Conservation (phyloP, 164 flowering plant species). For the Sedum album region DNA sequence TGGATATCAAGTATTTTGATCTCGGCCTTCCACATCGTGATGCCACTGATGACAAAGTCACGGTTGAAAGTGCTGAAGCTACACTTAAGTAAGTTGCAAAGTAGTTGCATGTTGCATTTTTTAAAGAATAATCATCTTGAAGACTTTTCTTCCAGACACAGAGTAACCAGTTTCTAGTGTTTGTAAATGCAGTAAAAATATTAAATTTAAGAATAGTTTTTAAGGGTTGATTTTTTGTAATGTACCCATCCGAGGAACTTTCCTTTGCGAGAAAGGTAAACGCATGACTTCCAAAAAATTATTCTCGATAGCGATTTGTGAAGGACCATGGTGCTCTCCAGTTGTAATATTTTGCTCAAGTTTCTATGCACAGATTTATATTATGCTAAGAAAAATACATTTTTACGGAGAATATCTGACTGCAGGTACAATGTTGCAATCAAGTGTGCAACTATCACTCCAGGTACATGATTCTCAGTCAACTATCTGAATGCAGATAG, state of each 20-base stretch:
- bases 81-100: slow-evolving; percentile 66
- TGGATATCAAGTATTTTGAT: slow-evolving; percentile 88
- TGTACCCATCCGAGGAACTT: too few relatives aligned
- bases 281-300: too few relatives aligned
- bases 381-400: not conserved
- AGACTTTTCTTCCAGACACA: too few relatives aligned
- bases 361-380: not conserved
- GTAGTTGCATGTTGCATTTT: not conserved
- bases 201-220: too few relatives aligned
- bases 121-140: not conserved
- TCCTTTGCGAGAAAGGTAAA: too few relatives aligned
- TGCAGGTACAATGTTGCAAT: slow-evolving; percentile 95
- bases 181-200: too few relatives aligned
- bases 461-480: slow-evolving; percentile 45
- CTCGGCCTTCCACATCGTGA: slow-evolving; percentile 89
- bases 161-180: too few relatives aligned
- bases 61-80: slow-evolving; percentile 98
- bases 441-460: slow-evolving; percentile 99
- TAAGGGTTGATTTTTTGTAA: too few relatives aligned
- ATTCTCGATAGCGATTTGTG: too few relatives aligned
- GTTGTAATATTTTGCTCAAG: not conserved
- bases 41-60: slow-evolving; percentile 93
- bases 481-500: too few relatives aligned
- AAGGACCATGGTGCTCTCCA: not conserved
- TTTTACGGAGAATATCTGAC: not conserved